Conservation (phyloP, 2,329 filamentous ascomycete species). For the Helotiales sp. region DNA sequence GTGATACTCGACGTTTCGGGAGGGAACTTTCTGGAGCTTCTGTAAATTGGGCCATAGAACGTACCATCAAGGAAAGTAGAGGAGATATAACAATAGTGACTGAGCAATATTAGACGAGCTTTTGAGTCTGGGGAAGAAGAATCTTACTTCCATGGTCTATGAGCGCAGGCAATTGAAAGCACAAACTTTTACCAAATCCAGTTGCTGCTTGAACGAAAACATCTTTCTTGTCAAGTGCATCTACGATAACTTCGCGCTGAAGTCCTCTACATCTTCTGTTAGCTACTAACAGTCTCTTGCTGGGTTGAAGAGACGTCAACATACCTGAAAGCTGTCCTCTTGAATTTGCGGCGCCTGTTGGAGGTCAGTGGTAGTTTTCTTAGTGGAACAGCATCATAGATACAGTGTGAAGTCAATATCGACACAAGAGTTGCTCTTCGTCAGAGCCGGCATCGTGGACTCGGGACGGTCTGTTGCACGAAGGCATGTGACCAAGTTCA, state of each 20-base stretch:
- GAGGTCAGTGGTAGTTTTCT: too few species aligned
- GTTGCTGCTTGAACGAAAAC: slow-evolving; percentile 91
- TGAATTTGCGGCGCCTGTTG: slow-evolving; percentile 72
- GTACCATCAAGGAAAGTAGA: slow-evolving; percentile 83
- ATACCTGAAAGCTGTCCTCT: slow-evolving; percentile 72
- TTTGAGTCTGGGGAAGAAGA: neutral
- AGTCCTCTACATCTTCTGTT: slow-evolving; percentile 59
- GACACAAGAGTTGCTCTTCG: slow-evolving; percentile 49
- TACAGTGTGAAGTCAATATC: slow-evolving; percentile 76
- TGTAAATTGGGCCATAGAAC: too few species aligned
- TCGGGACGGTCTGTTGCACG: neutral
- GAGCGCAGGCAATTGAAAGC: slow-evolving; percentile 88
- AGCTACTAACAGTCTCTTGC: neutral
- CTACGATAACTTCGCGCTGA: slow-evolving; percentile 84
- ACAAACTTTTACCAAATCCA: slow-evolving; percentile 89
- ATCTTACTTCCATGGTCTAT: slow-evolving; percentile 75
- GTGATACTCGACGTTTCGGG: too few species aligned
- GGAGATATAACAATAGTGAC: slow-evolving; percentile 91
- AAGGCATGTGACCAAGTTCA: neutral
- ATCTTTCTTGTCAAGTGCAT: slow-evolving; percentile 80
- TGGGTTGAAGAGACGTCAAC: too few species aligned
- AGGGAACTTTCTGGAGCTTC: too few species aligned
- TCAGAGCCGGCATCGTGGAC: slow-evolving; percentile 36
- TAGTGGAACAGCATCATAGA: too few species aligned
- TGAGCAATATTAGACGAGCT: slow-evolving; percentile 37